Base-by-base conservation (phyloP, 2,329 filamentous ascomycete genomes). In the Phyllosticta citriasiana region DNA sequence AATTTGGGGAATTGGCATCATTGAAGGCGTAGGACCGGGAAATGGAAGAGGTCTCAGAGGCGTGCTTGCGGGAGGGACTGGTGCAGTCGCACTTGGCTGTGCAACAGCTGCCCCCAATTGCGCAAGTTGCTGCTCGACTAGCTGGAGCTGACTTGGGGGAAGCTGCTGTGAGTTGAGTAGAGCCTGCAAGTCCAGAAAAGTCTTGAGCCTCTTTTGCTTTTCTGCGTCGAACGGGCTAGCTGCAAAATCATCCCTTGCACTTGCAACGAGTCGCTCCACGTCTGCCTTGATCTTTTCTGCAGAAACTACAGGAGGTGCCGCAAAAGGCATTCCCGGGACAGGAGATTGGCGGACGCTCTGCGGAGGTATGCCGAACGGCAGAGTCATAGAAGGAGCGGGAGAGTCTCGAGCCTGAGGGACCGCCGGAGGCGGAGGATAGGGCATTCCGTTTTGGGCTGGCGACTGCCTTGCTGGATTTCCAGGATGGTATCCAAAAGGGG, bases 71-170 rank as follows among this genome's bases (percentile, higher is more conserved):
- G 72, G 64, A 25, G 69, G 70, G 54, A 69, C 61, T 5, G 66
- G 59, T 16, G 68, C 57, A 57, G 67, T 63, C 19, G 59, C 35
- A 16, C 63, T 55, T 50, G 66, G 61, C 30, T 67, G 19, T 30
- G 66, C 53, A 63, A 66, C 26, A 63, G 69, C 58, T 63, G 63
- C 14, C 66, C 65, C 83, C 73, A 96, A 82, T 74, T 86, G 85
- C 73, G 88, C 85, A 74, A 97, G 86, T 82, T 94, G 90, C 72
- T 88, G 86, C 75, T 88, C 89, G 75, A 96, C 88, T 73, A 88
- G 84, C 75, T 88, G 85, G 72, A 96, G 82, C 77, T 96, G 89
- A 70, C 92, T 87, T 68, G 86, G 85, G 63, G 87, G 87, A 72
- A 96, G 80, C 71, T 87, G 86, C 74, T 91, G 88, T 67, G 82